A percentile compares a stretch with the other conserved stretches of the same genome.
Evolutionary conservation across 768 basidiomycete genomes (phyloP).

Genomic region (Tubosaeta brunneosetosa): DNA sequence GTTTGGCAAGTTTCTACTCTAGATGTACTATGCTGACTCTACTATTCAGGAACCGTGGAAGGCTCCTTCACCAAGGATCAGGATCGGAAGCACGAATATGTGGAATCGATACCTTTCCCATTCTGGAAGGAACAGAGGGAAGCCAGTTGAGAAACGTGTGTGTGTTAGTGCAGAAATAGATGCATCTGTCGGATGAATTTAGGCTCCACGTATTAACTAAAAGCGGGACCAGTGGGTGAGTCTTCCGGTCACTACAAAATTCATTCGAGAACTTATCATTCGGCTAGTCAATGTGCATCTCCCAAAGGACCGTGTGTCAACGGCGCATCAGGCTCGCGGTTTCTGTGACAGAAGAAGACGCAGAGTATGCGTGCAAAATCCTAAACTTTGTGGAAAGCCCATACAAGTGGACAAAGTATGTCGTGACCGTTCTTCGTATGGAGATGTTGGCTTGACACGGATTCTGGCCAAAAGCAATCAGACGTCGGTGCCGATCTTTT

Average conservation of each 20-base stretch:
- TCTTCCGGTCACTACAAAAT: conserved; percentile 10
- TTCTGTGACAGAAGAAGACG: conserved; percentile 99
- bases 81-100: too few relatives aligned
- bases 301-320: conserved; percentile 97
- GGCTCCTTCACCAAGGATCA: too few relatives aligned
- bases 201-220: conserved; percentile 47
- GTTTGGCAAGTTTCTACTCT: too few relatives aligned
- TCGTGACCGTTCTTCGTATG: conserved; percentile 3
- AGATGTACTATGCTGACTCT: too few relatives aligned
- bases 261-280: neutral
- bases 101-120: too few relatives aligned
- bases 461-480: conserved; percentile 93
- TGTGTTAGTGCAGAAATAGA: too few relatives aligned
- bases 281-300: conserved; percentile 89
- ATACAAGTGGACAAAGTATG: conserved; percentile 97
- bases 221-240: conserved; percentile 97
- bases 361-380: conserved; percentile 99
- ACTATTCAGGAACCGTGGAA: too few relatives aligned
- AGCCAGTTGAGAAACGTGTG: too few relatives aligned
- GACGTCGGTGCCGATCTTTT: conserved; percentile 98
- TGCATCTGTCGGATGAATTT: too few relatives aligned
- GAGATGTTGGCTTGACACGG: conserved; percentile 11
- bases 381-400: conserved; percentile 99
- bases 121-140: too few relatives aligned
- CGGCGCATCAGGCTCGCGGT: conserved; percentile 98